These are phyloP conservation scores for Leonotis leonurus DNA, from an alignment of 257 asterid genomes.

Conservation along the genomic window DNA sequence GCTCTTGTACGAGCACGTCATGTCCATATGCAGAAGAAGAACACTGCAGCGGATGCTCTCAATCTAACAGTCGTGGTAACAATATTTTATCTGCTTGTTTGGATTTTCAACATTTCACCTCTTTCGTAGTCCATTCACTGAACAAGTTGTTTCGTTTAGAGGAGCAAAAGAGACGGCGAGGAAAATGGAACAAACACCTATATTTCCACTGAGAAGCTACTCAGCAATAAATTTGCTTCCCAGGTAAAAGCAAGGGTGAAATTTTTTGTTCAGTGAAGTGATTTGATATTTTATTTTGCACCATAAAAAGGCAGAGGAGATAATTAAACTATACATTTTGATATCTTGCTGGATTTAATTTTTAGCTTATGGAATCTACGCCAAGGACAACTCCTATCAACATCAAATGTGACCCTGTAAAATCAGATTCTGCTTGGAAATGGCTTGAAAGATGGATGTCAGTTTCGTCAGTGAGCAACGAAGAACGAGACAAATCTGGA, in stretches of 20 bases:
- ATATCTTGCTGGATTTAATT: conserved; percentile 16
- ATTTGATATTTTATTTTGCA: not conserved
- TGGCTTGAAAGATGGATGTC: conserved; percentile 98
- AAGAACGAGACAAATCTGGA: conserved; percentile 26
- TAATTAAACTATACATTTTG: conserved; percentile 9
- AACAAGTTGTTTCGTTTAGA: not conserved
- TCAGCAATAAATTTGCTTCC: conserved; percentile 70
- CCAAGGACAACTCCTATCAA: conserved; percentile 50
- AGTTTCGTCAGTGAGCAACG: conserved; percentile 47
- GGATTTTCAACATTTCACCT: not conserved
- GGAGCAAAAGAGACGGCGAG: conserved; percentile 34
- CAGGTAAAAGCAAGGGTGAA: conserved; percentile 46
- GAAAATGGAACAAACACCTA: conserved; percentile 31
- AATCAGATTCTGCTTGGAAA: conserved; percentile 78
- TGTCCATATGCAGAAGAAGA: conserved; percentile 31
- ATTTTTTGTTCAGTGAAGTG: not conserved
- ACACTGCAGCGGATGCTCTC: conserved; percentile 15
- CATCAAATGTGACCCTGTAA: conserved; percentile 83
- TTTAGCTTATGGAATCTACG: conserved; percentile 70
- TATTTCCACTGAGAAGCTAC: conserved; percentile 63
- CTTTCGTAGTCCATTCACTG: not conserved
- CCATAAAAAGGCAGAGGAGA: not conserved
- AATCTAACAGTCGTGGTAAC: conserved; percentile 16
- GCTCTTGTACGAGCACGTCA: conserved; percentile 69
- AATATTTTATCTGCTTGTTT: conserved; percentile 4